Base-by-base conservation (phyloP, 2,329 filamentous ascomycete genomes). In the Cyphellophora europaea region DNA sequence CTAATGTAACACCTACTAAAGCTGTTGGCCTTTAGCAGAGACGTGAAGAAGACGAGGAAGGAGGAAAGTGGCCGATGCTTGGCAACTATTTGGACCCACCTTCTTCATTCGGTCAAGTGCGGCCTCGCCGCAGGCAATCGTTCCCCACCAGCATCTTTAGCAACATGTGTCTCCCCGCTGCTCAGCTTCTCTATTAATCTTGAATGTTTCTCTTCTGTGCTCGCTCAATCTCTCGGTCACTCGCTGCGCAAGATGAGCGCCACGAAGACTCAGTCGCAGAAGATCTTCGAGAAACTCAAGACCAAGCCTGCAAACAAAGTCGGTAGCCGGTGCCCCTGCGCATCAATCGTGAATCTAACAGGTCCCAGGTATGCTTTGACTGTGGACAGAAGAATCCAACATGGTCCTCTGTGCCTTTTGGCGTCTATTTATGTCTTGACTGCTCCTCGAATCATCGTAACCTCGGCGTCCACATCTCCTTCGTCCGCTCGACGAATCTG, bases 231-330 rank as follows among this genome's bases (percentile, higher is more conserved):
- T n/a, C n/a, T n/a, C n/a, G n/a, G n/a, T n/a, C n/a, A n/a, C n/a
- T n/a, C n/a, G n/a, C n/a, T n/a, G n/a, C n/a, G n/a, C 54, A 61
- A 40, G 33, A 76, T 77, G 73, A 70, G 69, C 59, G 91, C 91
- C 57, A 81, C 84, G 35, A 98, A 96, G 72, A 77, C 86, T 58
- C 79, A 96, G 70, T 95, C 89, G 65, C 83, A 89, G 61, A 89
- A 88, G 67, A 85, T 98, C 62, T 98, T 98, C 66, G 84, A 93
- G 69, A 95, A 95, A 69, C 69, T 96, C 59, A 95, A 93, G 73
- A 74, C 79, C 39, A 94, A 95, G 70, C 77, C 80, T 41, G 86
- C 88, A 42, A 98, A 98, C 70, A 94, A 93, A 75, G 88, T 91
- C 65, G 54, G 69, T 40, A 36, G 37, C 40, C 41, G 36, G 47